phyloP scores from a whole-genome alignment of 176 grass and related monocot species.

The Saccharum spontaneum region DNA sequence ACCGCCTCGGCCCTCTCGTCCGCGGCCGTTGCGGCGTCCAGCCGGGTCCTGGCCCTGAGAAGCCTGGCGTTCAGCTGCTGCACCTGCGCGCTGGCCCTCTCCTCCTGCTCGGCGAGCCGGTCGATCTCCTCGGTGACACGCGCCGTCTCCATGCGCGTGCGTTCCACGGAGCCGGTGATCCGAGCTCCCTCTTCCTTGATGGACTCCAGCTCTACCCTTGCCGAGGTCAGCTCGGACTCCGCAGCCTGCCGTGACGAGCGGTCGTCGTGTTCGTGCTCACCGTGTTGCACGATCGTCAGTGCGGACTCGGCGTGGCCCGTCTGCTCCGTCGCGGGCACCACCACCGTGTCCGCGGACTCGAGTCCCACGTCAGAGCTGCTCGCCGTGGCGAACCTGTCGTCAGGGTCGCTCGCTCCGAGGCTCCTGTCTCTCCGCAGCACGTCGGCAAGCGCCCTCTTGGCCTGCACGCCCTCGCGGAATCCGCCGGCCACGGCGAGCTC shows the following conservation, averaged over 20 bases:
- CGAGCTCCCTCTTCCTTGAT: conserved; percentile 56
- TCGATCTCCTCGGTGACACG: conserved; percentile 43
- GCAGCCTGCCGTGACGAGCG: conserved; percentile 27
- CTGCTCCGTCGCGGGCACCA: conserved; percentile 47
- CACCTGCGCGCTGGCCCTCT: conserved; percentile 49
- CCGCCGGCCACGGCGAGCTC: conserved; percentile 32
- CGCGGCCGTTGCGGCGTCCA: conserved; percentile 42
- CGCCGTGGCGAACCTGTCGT: conserved; percentile 38
- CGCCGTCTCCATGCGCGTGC: conserved; percentile 47
- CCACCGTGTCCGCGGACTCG: conserved; percentile 46
- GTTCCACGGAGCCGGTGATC: conserved; percentile 53
- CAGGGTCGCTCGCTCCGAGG: conserved; percentile 32
- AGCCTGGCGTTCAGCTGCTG: conserved; percentile 67
- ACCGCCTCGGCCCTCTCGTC: conserved; percentile 51
- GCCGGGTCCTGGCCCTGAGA: conserved; percentile 37
- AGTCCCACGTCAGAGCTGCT: conserved; percentile 58
- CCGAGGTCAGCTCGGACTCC: conserved; percentile 43
- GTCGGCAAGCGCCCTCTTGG: conserved; percentile 15
- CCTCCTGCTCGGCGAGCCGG: conserved; percentile 49
- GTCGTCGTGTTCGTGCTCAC: not conserved
- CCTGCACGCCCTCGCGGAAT: not conserved
- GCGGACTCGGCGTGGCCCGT: not conserved
- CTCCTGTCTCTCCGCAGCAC: conserved; percentile 21
- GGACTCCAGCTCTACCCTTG: conserved; percentile 50
- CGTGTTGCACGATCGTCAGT: conserved; percentile 10